Evolutionary conservation across 352 stramenopile species (phyloP).

Genomic region (Pythium scleroteichum): DNA sequence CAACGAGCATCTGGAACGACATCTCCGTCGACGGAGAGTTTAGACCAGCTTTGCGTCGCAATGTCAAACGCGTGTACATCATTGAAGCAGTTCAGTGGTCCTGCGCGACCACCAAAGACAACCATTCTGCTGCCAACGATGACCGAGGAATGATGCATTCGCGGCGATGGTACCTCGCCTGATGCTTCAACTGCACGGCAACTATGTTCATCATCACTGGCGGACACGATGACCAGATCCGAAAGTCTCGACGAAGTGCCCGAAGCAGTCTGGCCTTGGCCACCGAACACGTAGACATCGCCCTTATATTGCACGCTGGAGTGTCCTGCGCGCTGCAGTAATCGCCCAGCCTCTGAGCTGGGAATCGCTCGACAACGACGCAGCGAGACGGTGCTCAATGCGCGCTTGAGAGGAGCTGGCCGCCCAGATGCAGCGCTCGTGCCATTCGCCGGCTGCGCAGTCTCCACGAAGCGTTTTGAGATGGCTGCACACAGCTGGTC

Average conservation of each 20-base stretch:
- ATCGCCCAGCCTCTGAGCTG: conserved; percentile 7
- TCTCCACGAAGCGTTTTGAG: conserved; percentile 40
- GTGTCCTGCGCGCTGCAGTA: conserved; percentile 67
- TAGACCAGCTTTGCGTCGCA: conserved; percentile 43
- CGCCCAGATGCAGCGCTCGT: neutral
- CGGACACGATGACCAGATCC: conserved; percentile 37
- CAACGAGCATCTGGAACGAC: conserved; percentile 53
- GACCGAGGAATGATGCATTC: conserved; percentile 80
- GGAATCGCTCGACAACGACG: conserved; percentile 21
- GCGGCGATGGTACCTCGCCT: conserved; percentile 32
- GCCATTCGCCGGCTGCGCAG: neutral
- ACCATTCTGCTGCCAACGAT: conserved; percentile 59
- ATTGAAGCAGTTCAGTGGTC: conserved; percentile 64
- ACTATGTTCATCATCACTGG: conserved; percentile 12
- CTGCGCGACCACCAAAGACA: conserved; percentile 78
- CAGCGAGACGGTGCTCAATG: conserved; percentile 24
- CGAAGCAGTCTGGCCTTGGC: conserved; percentile 53
- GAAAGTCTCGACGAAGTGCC: conserved; percentile 64
- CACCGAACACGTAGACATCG: conserved; percentile 65
- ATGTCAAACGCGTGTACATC: conserved; percentile 67
- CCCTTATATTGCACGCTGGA: conserved; percentile 48
- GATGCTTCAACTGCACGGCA: conserved; percentile 5
- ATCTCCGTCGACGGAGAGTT: conserved; percentile 31
- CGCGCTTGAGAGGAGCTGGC: conserved; percentile 2
- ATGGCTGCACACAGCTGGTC: conserved; percentile 70